Evolutionary conservation across 2,329 filamentous ascomycete genomes (phyloP).

Genomic region (Cyphellophora attinorum): DNA sequence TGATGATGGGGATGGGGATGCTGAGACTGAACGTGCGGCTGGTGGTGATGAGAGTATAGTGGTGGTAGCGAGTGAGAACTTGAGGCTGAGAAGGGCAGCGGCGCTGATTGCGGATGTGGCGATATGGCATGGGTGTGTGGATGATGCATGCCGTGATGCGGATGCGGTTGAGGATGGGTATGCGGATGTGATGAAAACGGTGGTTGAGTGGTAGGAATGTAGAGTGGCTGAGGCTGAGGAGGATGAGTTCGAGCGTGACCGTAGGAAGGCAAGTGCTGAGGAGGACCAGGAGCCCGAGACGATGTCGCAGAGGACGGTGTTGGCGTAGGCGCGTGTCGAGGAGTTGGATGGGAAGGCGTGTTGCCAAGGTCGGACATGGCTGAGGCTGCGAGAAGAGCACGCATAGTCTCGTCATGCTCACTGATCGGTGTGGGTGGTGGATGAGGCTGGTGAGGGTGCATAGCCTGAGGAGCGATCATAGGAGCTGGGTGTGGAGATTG

Average conservation of each 20-base stretch:
- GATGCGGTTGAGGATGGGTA: too few relatives aligned
- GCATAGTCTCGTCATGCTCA: not conserved
- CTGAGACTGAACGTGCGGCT: not conserved
- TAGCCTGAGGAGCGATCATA: slow-evolving; percentile 1
- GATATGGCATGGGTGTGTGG: too few relatives aligned
- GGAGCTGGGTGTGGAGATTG: not conserved
- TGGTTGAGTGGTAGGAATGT: not conserved
- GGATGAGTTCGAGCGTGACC: not conserved
- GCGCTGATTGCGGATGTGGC: too few relatives aligned
- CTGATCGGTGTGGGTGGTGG: slow-evolving; percentile 1
- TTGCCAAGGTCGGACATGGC: slow-evolving; percentile 1
- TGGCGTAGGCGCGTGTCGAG: not conserved
- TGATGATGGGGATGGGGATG: not conserved
- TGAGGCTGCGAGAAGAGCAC: slow-evolving; percentile 1
- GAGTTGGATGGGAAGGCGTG: not conserved
- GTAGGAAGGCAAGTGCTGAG: not conserved
- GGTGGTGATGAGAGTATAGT: slow-evolving; percentile 5
- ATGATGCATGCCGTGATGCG: too few relatives aligned
- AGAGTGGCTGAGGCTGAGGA: not conserved
- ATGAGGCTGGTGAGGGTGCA: slow-evolving; percentile 1
- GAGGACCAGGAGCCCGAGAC: not conserved
- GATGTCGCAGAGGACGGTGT: not conserved
- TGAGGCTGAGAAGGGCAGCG: too few relatives aligned
- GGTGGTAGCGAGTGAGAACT: too few relatives aligned
- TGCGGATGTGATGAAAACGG: not conserved